Evolutionary conservation across 352 stramenopile genomes (phyloP).

Genomic region (Achlya hypogyna): DNA sequence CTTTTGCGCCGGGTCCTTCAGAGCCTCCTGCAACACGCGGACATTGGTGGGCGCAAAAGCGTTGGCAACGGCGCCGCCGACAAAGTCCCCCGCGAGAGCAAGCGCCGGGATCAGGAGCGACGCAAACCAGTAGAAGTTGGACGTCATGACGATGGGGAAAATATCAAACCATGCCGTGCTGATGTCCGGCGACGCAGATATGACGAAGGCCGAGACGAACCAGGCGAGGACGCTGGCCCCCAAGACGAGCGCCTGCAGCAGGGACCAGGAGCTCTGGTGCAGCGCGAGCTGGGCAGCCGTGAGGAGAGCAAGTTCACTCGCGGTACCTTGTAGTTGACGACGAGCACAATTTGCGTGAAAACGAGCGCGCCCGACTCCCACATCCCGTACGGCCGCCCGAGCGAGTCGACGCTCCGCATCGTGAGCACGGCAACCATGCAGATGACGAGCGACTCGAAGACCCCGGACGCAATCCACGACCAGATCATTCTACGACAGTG

Average conservation of each 20-base stretch:
- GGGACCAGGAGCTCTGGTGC: constrained; percentile 12
- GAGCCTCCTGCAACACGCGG: constrained; percentile 38
- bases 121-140: constrained; percentile 16
- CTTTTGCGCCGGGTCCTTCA: neutral
- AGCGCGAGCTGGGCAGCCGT: neutral
- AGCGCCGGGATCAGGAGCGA: constrained; percentile 9
- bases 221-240: neutral
- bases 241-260: neutral
- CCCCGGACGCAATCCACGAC: constrained; percentile 4
- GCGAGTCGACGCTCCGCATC: constrained; percentile 2
- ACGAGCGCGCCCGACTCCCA: constrained; percentile 8
- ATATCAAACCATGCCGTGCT: constrained; percentile 10
- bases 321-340: constrained; percentile 13
- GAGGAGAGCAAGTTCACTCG: neutral
- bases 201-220: constrained; percentile 13
- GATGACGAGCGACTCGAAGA: constrained; percentile 12
- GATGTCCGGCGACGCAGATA: constrained; percentile 10
- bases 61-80: constrained; percentile 38
- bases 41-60: constrained; percentile 40
- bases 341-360: constrained; percentile 15
- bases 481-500: constrained; percentile 12
- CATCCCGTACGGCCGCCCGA: constrained; percentile 6
- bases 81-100: constrained; percentile 15
- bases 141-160: constrained; percentile 12
- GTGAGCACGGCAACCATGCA: constrained; percentile 15